A percentile compares a stretch with the other conserved stretches of the same genome.
phyloP scores from a whole-genome alignment of 2,329 filamentous ascomycete genomes.

The Colletotrichum sp. region DNA sequence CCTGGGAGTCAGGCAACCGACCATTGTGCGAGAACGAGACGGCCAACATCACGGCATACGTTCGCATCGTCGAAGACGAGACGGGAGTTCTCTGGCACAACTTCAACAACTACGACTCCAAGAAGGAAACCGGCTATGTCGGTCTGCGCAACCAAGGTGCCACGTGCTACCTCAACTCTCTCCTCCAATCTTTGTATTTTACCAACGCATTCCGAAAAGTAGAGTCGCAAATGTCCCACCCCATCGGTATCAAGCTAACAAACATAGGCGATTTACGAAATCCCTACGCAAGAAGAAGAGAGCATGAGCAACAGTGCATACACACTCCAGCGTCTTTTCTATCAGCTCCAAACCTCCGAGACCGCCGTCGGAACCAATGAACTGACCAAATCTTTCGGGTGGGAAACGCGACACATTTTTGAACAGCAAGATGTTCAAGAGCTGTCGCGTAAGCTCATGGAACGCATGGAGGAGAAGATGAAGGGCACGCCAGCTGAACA shows the following conservation, averaged over 20 bases:
- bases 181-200: constrained; percentile 84
- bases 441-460: constrained; percentile 94
- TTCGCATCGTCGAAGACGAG: constrained; percentile 83
- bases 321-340: constrained; percentile 91
- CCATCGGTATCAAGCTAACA: background rate
- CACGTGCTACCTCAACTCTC: constrained; percentile 86
- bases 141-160: constrained; percentile 97
- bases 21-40: constrained; percentile 79
- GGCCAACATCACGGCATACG: constrained; percentile 82
- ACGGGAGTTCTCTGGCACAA: constrained; percentile 92
- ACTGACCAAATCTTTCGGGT: constrained; percentile 94
- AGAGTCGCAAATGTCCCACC: constrained; percentile 23
- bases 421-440: constrained; percentile 99
- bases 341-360: constrained; percentile 87
- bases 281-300: constrained; percentile 87
- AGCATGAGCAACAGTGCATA: constrained; percentile 89
- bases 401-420: constrained; percentile 97
- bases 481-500: constrained; percentile 94
- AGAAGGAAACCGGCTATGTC: constrained; percentile 97
- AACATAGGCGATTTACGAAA: constrained; percentile 89
- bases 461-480: constrained; percentile 96
- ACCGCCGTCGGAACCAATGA: constrained; percentile 88
- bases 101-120: constrained; percentile 96
- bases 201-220: constrained; percentile 94
- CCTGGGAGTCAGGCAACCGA: constrained; percentile 72